These are phyloP conservation scores for Cercospora nicotianae DNA, from an alignment of 2,329 filamentous ascomycete species.

Conservation along the genomic window DNA sequence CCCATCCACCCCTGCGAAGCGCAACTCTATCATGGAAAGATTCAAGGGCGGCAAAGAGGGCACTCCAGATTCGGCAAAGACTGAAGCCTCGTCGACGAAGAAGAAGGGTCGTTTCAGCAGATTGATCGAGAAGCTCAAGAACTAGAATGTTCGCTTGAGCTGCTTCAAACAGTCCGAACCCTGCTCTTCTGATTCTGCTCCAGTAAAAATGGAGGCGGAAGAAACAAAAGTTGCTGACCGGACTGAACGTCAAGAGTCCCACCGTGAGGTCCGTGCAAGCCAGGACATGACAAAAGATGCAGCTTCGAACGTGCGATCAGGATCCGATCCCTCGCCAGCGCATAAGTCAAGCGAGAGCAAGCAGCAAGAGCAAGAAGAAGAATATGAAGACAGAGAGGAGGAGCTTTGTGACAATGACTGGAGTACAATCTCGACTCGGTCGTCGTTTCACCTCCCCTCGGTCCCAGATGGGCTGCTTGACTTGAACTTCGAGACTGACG, in stretches of 20 bases:
- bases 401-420: background rate
- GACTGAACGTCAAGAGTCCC: background rate
- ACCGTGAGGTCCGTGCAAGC: background rate
- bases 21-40: constrained; percentile 31
- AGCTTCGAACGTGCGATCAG: background rate
- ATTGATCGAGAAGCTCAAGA: constrained; percentile 51
- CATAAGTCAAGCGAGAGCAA: background rate
- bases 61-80: constrained; percentile 44
- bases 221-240: background rate
- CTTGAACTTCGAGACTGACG: constrained; percentile 2
- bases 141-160: constrained; percentile 21
- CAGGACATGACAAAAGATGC: background rate
- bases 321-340: background rate
- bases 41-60: constrained; percentile 38
- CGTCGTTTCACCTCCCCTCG: constrained; percentile 4
- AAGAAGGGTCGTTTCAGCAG: constrained; percentile 52
- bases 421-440: background rate
- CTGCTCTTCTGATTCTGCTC: background rate
- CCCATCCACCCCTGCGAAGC: constrained; percentile 35
- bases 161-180: background rate
- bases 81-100: constrained; percentile 42
- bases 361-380: background rate
- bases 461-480: background rate
- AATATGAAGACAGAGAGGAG: background rate
- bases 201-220: background rate